Evolutionary conservation across 1,284 basidiomycete species (phyloP), one percentile per base, ranked within the genome.

Genomic region (Naganishia liquefaciens): DNA sequence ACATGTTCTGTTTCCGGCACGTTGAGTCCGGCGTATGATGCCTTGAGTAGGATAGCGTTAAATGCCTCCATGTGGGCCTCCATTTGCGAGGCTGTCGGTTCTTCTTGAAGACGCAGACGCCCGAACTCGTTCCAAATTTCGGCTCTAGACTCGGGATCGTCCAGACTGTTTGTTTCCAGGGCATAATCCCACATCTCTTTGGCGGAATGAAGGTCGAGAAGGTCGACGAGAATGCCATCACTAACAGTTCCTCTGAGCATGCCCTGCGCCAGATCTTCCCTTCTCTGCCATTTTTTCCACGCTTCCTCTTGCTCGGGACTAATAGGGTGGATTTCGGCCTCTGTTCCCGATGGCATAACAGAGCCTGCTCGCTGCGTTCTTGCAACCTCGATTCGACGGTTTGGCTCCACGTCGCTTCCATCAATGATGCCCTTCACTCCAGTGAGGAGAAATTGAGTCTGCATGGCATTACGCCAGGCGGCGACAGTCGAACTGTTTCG

Each of bases 181-280:
- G 53, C 25, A 52, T n/a, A 44, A 13, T 54, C 62, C 62, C 62
- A 54, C 51, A 63, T 63, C 27, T 63, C 44, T n/a, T 54, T 63
- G 15, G 61, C 61, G 23, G 61, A 54, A 25, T 54, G 10, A 33
- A 37, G 40, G 28, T 43, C 49, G n/a, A 63, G 10, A 10, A 63
- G n/a, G 25, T 63, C 61, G 33, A 63, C 23, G 9, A 54, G n/a
- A 21, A 63, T 42, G 25, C 37, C 51, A 21, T 63, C 49, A 15
- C 50, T 40, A n/a, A 63, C 61, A 9, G 49, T 63, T 42, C 25
- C 40, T 7, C 61, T 28, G 15, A 63, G n/a, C 50, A 51, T 50
- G 19, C 51, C 50, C 39, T 63, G 61, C 7, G 53, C 61, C 30
- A 54, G 33, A 11, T 54, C 40, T 28, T 63, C 61, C 54, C 61